Evolutionary conservation across 495 filamentous ascomycete genomes (phyloP), one percentile per base, ranked within the genome.

Genomic region (Daldinia childiae): DNA sequence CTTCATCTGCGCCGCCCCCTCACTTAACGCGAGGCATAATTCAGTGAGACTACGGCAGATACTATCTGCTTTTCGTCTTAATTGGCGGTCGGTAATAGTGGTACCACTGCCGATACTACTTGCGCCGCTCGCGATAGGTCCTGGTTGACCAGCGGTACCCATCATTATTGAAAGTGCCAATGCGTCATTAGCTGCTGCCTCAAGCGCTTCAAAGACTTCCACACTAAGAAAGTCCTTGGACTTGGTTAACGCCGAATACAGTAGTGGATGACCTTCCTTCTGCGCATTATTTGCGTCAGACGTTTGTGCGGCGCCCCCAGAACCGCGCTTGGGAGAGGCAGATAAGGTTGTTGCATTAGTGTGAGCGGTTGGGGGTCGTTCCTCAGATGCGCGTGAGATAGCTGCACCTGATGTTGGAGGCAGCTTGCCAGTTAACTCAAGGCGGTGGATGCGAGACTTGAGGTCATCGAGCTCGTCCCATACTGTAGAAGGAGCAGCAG

Each of bases 381-480:
- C 95, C 3, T 88, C 89, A 6, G 89, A 91, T 6, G 85, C 87
- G 57, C 87, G 88, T 0, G 93, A 91, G 55, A 95, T 90, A 3
- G 91, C 91, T 29, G 91, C 91, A 48, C 88, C 90, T 1, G 93
- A 93, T 11, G 89, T 93, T 0, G 92, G 82, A 1, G 95, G 94
- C 12, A 94, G 81, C 76, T 93, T 97, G 29, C 94, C 94, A 3
- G 93, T 96, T 59, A 95, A 77, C 77, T 99, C 95, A n/a, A 99
- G 86, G 52, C 92, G 92, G 66, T 91, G 89, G 69, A 99, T 97
- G 21, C 96, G 89, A 9, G 93, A 95, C 77, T 98, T 99, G 12
- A 99, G 82, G 60, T 98, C 96, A 71, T 99, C 95, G 19, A 99
- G 81, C 79, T 99, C 95, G 78, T 99, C 95, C 96, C 96, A 99